Evolutionary conservation across 129 eudicot genomes (phyloP), one percentile per base, ranked within the genome.

Genomic region (Ambrosia trifida): DNA sequence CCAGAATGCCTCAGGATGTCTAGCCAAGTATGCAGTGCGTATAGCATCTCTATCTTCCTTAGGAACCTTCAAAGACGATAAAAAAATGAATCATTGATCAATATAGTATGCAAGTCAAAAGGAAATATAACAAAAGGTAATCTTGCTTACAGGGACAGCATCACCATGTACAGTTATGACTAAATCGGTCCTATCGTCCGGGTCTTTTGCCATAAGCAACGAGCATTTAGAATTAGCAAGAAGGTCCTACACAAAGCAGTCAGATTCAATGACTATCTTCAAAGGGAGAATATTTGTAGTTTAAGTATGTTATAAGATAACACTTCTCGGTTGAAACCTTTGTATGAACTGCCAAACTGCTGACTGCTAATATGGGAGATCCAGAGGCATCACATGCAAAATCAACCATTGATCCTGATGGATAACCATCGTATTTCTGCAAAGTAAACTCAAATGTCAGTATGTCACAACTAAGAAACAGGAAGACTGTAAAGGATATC

Each of bases 331-430:
- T 31, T 70, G 63, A 36, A 52, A 90, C 99, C 97, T 95, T 87
- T 41, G 91, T 78, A 66, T 95, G 99, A 82, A 95, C 97, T 64
- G 99, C 97, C 81, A 95, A 78, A 80, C 83, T 85, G 86, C 99
- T 95, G 78, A 95, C 89, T 41, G 99, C 96, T 73, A 95, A 77
- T 74, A 95, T 80, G 60, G 99, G 97, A 73, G 76, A 90, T 74
- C 97, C 99, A 50, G 77, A 44, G 66, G 91, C 85, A 78, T 95
- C 99, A 81, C 96, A 90, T 24, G 99, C 94, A 86, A 85, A 87
- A 86, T 95, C 99, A 40, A 95, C 94, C 97, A 90, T 88, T 74
- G 99, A 95, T 13, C 89, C 97, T 4, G 97, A 95, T 35, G 97
- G 99, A 79, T 95, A 90, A 24, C 96, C 96, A 64, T 81, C 88